Conservation (phyloP, 768 basidiomycete species). For the Boletus pseudo-olivaceus region DNA sequence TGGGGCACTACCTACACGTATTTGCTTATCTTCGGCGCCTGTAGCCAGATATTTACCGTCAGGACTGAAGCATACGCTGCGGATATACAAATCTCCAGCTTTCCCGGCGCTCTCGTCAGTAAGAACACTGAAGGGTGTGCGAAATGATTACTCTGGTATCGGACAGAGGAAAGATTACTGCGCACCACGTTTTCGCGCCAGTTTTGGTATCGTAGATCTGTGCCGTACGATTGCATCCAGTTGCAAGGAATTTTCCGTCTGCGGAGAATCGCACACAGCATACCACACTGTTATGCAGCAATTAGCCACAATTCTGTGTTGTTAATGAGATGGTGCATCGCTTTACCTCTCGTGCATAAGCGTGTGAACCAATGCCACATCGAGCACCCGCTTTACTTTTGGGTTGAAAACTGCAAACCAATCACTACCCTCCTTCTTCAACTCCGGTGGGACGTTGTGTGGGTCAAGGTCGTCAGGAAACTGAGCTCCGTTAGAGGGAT, state of each 20-base stretch:
- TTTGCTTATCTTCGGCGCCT: conserved; percentile 88
- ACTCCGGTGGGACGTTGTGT: conserved; percentile 31
- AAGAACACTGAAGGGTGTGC: conserved; percentile 51
- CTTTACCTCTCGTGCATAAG: conserved; percentile 86
- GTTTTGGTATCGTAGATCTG: conserved; percentile 94
- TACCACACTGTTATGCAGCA: conserved; percentile 50
- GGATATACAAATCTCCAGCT: conserved; percentile 82
- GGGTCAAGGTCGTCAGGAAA: conserved; percentile 35
- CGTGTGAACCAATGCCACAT: conserved; percentile 79
- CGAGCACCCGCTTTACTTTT: conserved; percentile 71
- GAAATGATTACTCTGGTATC: conserved; percentile 6
- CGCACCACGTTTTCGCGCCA: conserved; percentile 79
- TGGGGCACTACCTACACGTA: conserved; percentile 56
- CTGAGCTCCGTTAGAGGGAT: conserved; percentile 27
- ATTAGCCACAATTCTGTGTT: conserved; percentile 6
- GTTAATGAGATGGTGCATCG: background rate
- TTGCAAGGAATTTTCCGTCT: conserved; percentile 89
- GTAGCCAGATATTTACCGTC: conserved; percentile 72
- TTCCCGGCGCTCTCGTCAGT: conserved; percentile 71
- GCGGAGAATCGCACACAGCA: conserved; percentile 94
- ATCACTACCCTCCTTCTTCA: conserved; percentile 67
- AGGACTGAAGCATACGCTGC: conserved; percentile 78
- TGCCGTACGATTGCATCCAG: conserved; percentile 93
- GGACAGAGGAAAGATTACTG: conserved; percentile 5
- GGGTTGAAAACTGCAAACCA: conserved; percentile 91